These are phyloP conservation scores for Onygena corvina DNA, from an alignment of 2,329 filamentous ascomycete genomes.

Conservation along the genomic window DNA sequence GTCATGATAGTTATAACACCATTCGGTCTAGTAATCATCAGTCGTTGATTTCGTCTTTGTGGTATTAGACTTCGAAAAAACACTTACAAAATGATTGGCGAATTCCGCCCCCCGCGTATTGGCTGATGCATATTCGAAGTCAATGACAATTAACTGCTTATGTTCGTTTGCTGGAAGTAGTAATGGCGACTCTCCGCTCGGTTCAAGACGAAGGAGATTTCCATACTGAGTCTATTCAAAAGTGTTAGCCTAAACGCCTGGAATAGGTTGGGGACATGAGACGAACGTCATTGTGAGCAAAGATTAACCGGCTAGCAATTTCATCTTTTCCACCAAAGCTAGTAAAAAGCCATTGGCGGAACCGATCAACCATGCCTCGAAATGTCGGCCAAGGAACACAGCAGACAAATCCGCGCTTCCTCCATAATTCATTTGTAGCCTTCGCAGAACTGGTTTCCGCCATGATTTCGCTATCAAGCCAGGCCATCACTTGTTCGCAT, in stretches of 20 bases:
- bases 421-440: slow-evolving; percentile 46
- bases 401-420: slow-evolving; percentile 61
- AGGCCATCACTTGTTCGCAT: slow-evolving; percentile 42
- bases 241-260: slow-evolving; percentile 12
- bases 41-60: background rate
- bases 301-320: slow-evolving; percentile 66
- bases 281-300: slow-evolving; percentile 93
- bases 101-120: slow-evolving; percentile 83
- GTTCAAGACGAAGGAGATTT: slow-evolving; percentile 75
- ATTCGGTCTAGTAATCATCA: slow-evolving; percentile 52
- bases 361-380: slow-evolving; percentile 60
- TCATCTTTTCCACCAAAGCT: slow-evolving; percentile 56
- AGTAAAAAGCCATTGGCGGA: slow-evolving; percentile 59
- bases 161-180: slow-evolving; percentile 83
- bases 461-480: slow-evolving; percentile 48
- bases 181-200: slow-evolving; percentile 63
- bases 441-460: slow-evolving; percentile 34
- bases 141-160: slow-evolving; percentile 92
- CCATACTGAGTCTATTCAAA: slow-evolving; percentile 77
- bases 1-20: slow-evolving; percentile 96
- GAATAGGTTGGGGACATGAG: background rate
- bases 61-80: background rate
- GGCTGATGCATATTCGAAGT: slow-evolving; percentile 92
- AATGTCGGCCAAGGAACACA: slow-evolving; percentile 75
- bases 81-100: slow-evolving; percentile 78